Evolutionary conservation across 202 grass and related monocot genomes (phyloP).

Genomic region (Saccharum hybrid): DNA sequence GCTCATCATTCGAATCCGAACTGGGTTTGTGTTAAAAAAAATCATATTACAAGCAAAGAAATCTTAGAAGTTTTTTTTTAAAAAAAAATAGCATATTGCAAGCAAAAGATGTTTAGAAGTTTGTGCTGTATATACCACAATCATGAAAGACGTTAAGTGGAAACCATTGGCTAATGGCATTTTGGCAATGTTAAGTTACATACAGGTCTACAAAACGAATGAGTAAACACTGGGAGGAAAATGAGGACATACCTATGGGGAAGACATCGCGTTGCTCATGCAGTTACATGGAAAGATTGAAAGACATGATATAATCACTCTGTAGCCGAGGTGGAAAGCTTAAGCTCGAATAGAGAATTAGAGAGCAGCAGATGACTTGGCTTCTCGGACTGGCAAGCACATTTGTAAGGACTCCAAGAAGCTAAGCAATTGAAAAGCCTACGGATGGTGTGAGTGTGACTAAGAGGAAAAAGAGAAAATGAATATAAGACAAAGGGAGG

Average conservation of each 20-base stretch:
- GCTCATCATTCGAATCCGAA: not conserved
- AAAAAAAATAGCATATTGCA: not conserved
- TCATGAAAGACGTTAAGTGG: not conserved
- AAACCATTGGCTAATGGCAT: not conserved
- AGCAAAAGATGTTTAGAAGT: not conserved
- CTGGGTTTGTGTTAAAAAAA: not conserved
- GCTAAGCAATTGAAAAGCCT: not conserved
- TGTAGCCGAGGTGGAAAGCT: not conserved
- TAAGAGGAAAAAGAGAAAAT: not conserved
- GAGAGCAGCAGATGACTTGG: not conserved
- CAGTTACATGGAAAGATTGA: not conserved
- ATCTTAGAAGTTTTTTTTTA: not conserved
- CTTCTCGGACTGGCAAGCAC: not conserved
- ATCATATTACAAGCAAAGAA: not conserved
- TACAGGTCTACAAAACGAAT: not conserved
- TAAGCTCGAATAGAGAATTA: not conserved
- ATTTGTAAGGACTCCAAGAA: not conserved
- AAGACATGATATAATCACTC: not conserved
- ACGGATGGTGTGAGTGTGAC: not conserved
- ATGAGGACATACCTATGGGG: not conserved
- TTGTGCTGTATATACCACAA: not conserved
- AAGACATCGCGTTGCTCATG: not conserved
- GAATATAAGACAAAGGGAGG: not conserved
- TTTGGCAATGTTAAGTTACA: not conserved
- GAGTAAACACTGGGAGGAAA: not conserved